phyloP scores from a whole-genome alignment of 2,329 filamentous ascomycete genomes.

The Cladosporium sp. region DNA sequence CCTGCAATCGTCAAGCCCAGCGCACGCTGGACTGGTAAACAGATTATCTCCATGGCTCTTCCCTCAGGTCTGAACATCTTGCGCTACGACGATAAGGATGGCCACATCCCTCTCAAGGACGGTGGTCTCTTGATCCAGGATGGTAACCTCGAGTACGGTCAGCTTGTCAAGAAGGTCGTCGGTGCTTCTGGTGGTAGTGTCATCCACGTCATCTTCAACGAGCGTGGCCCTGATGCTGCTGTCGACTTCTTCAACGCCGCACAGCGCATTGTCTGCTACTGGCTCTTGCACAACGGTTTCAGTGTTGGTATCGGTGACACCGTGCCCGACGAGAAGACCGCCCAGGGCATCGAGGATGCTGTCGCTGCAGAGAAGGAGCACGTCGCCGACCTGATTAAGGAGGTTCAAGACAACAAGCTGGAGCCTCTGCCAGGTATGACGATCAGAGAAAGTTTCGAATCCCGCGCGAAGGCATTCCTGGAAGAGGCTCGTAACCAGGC shows the following conservation, averaged over 20 bases:
- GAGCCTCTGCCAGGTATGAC: conserved; percentile 98
- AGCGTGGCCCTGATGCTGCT: conserved; percentile 77
- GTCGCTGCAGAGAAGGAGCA: conserved; percentile 78
- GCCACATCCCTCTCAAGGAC: conserved; percentile 46
- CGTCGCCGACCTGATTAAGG: conserved; percentile 69
- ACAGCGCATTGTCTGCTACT: conserved; percentile 94
- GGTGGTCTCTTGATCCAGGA: conserved; percentile 71
- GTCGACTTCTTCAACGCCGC: conserved; percentile 96
- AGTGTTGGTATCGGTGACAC: conserved; percentile 99
- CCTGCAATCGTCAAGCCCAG: conserved; percentile 92
- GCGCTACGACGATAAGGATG: conserved; percentile 42
- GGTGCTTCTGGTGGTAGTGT: conserved; percentile 88
- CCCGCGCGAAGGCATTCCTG: conserved; percentile 87
- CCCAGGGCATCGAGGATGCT: conserved; percentile 75
- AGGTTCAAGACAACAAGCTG: conserved; percentile 79
- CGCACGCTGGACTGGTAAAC: conserved; percentile 96
- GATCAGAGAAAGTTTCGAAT: conserved; percentile 96
- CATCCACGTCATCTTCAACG: conserved; percentile 94
- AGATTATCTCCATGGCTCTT: conserved; percentile 91
- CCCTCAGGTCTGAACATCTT: conserved; percentile 79
- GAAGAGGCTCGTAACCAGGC: conserved; percentile 96
- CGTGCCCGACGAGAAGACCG: conserved; percentile 82
- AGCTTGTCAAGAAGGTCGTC: conserved; percentile 90
- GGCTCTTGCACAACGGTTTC: conserved; percentile 93
- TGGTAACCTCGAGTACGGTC: conserved; percentile 84